Evolutionary conservation across 164 flowering plant species (phyloP), one percentile per base, ranked within the genome.

Genomic region (Vitis rupestris): DNA sequence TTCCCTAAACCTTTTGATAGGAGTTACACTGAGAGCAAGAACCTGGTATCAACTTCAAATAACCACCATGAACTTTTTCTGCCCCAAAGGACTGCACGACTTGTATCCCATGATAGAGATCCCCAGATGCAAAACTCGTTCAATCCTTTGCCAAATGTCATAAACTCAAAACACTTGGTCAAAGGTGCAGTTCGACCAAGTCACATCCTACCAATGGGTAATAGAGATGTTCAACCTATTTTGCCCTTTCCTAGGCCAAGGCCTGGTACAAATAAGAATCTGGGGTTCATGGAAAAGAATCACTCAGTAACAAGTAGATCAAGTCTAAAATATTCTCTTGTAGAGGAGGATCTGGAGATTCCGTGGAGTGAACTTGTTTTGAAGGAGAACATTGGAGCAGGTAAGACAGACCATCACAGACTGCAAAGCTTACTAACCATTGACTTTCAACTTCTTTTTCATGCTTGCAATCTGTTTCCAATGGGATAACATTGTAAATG

Each of bases 361-460:
- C 47, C 59, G 1, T 75, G 78, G 78, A 29, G 49, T 61, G 78
- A 75, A 17, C 67, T 75, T 66, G 47, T 13, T 13, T 66, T 71
- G 49, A 70, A 70, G 53, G 63, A 70, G 68, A 31, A 67, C 50
- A 70, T 75, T 49, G 78, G 78, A 70, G 14, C 57, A 66, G 78
- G 78, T 75, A 17, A 17, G 44, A 31, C 7, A 31, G 44, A 31
- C 44, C 44, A 31, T 31, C 44, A 31, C 44, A 31, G 44, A 31
- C 44, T 31, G 44, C 44, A 31, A 31, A 31, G 6, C 7, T 31
- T 31, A 31, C 44, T 4, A 31, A 31, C 44, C 44, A 31, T 31
- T 8, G 4, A 16, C 16, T 56, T 57, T n/a, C 2, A 11, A 14
- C 12, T 47, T 19, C 3, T 14, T 6, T 3, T 47, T 23, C 61